These are phyloP conservation scores for Prunus yedoensis DNA, from an alignment of 331 rosid species.

Conservation along the genomic window DNA sequence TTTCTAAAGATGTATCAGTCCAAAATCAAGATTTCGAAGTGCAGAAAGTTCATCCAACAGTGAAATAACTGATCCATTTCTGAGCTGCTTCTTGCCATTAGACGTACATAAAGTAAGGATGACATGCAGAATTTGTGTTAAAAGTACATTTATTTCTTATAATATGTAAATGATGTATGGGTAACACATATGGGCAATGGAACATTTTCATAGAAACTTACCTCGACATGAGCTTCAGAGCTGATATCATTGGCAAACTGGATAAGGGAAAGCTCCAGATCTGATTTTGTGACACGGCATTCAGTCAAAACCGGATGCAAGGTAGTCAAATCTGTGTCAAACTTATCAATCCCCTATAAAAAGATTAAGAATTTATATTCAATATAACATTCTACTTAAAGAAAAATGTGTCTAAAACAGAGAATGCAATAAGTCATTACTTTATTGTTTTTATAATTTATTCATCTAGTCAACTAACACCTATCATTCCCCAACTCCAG, in stretches of 20 bases:
- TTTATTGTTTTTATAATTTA: background rate
- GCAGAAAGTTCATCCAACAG: background rate
- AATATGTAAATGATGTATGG: background rate
- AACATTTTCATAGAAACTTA: slow-evolving; percentile 22
- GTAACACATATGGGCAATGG: background rate
- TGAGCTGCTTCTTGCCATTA: background rate
- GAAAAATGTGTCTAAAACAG: background rate
- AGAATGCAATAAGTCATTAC: background rate
- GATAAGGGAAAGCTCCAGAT: slow-evolving; percentile 73
- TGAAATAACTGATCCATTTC: background rate
- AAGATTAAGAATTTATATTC: slow-evolving; percentile 14
- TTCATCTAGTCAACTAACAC: background rate
- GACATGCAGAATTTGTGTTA: background rate
- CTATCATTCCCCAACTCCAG: background rate
- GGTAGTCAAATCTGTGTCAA: slow-evolving; percentile 61
- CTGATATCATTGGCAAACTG: slow-evolving; percentile 91
- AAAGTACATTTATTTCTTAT: background rate
- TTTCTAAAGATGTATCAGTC: background rate
- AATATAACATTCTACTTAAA: slow-evolving; percentile 1
- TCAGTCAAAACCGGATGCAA: slow-evolving; percentile 88
- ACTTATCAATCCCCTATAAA: slow-evolving; percentile 62
- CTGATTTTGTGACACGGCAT: slow-evolving; percentile 83
- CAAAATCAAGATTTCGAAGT: background rate
- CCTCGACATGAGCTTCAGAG: slow-evolving; percentile 93
- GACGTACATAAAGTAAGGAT: background rate